Evolutionary conservation across 2,329 filamentous ascomycete species (phyloP), one percentile per base, ranked within the genome.

Genomic region (Neofusicoccum kwambonambiense): DNA sequence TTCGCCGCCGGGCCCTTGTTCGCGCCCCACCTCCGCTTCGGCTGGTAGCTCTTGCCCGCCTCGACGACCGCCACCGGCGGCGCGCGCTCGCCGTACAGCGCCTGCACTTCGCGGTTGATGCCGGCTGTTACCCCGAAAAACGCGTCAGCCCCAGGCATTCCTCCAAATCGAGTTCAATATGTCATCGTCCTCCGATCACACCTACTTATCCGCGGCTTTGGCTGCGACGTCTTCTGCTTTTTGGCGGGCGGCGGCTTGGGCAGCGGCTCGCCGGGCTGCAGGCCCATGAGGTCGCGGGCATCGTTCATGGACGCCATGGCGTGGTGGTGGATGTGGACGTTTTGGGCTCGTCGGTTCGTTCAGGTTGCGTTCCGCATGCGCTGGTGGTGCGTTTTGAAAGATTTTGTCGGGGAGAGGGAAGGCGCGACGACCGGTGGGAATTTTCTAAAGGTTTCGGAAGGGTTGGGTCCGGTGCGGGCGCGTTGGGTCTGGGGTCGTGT

Each of bases 1-100:
- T 75, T 76, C 70, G 76, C 77, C 15, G 74, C 76, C 34, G 75
- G 76, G 27, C 76, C 76, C 13, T 74, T 74, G 66, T 71, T 77
- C 67, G 76, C 74, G 41, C 47, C 64, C 56, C 63, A 64, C 37
- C 54, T 27, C 67, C 76, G 69, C 69, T 77, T 77, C 45, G 75
- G 74, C 37, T 76, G 70, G 50, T 78, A 78, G 42, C 72, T 69
- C 68, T 78, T 78, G 67, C 75, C 76, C 68, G 76, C 75, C 66
- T 78, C 76, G 64, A 76, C 77, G 51, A 78, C 73, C 19, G 76
- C 76, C 39, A 78, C 76, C n/a, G 76, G 76, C 62, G 76, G 76
- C 58, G 76, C 74, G 60, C 76, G 74, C 70, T 78, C 76, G 67
- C 76, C 76, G 65, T 77, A 77, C 45, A 78, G 72, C 57, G 76